phyloP scores from a whole-genome alignment of 257 asterid genomes.

The Eustoma russellianum region DNA sequence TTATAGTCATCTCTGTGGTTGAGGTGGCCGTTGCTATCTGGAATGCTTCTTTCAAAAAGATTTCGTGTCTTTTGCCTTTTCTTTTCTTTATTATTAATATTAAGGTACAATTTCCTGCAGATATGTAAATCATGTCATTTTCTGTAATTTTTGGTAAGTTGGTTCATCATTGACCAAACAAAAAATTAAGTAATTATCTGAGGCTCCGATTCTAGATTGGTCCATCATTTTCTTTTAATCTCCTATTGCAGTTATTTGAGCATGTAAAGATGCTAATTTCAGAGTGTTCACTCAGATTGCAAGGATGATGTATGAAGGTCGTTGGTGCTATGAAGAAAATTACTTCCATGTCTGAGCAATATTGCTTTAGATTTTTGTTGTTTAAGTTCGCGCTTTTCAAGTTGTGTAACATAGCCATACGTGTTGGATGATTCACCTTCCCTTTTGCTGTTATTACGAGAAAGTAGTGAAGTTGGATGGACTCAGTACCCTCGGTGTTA shows the following conservation, averaged over 20 bases:
- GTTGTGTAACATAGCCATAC: conserved; percentile 2
- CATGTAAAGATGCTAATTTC: conserved; percentile 30
- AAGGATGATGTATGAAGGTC: conserved; percentile 67
- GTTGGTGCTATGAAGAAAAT: conserved; percentile 40
- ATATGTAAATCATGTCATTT: conserved; percentile 6
- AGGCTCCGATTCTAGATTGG: not conserved
- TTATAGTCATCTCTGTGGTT: too few relatives aligned
- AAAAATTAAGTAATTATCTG: not conserved
- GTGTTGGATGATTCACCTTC: conserved; percentile 3
- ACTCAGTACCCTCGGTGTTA: too few relatives aligned
- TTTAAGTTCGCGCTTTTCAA: conserved; percentile 8
- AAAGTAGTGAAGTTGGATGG: too few relatives aligned
- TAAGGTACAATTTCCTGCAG: conserved; percentile 9
- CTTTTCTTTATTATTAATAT: not conserved
- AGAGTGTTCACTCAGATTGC: conserved; percentile 68
- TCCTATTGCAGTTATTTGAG: conserved; percentile 24
- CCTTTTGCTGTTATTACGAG: not conserved
- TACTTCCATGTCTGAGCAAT: conserved; percentile 11
- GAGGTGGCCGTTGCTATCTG: too few relatives aligned
- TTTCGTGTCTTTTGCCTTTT: not conserved
- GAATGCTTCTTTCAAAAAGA: too few relatives aligned
- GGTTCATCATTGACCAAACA: not conserved
- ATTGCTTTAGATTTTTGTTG: conserved; percentile 7
- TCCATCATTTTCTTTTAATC: not conserved
- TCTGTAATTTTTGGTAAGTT: conserved; percentile 9